phyloP scores from a whole-genome alignment of 352 stramenopile genomes.

The Phytophthora vignae region DNA sequence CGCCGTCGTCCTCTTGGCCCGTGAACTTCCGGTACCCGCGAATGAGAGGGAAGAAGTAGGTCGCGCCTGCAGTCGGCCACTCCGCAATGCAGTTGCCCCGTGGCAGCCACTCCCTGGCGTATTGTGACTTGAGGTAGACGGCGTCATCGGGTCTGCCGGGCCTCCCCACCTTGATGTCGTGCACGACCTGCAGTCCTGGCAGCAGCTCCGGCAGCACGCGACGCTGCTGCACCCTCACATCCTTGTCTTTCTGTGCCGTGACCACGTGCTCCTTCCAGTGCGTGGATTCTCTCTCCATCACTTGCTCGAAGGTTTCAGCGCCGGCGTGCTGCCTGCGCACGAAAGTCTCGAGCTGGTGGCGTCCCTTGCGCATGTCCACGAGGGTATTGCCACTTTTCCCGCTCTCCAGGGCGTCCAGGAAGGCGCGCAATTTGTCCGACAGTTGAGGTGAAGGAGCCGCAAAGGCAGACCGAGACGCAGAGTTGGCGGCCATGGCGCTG shows the following conservation, averaged over 20 bases:
- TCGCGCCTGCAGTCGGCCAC: slow-evolving; percentile 30
- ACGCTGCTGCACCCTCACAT: slow-evolving; percentile 58
- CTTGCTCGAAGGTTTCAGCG: slow-evolving; percentile 44
- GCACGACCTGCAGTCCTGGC: slow-evolving; percentile 37
- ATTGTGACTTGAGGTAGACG: slow-evolving; percentile 73
- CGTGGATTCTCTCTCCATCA: slow-evolving; percentile 42
- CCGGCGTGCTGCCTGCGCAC: slow-evolving; percentile 43
- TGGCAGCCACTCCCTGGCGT: slow-evolving; percentile 73
- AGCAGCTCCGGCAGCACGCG: slow-evolving; percentile 48
- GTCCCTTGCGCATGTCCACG: slow-evolving; percentile 57
- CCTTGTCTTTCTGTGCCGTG: slow-evolving; percentile 32
- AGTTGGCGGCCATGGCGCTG: slow-evolving; percentile 15
- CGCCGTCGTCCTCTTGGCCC: slow-evolving; percentile 80
- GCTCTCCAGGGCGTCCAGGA: slow-evolving; percentile 46
- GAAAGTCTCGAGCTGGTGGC: slow-evolving; percentile 64
- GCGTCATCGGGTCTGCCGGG: slow-evolving; percentile 73
- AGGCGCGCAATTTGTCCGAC: slow-evolving; percentile 40
- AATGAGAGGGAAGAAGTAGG: slow-evolving; percentile 61
- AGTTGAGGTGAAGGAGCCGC: slow-evolving; percentile 50
- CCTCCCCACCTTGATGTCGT: slow-evolving; percentile 74
- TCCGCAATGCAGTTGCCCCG: slow-evolving; percentile 79
- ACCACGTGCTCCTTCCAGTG: slow-evolving; percentile 58
- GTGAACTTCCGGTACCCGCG: slow-evolving; percentile 86
- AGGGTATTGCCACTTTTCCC: slow-evolving; percentile 29
- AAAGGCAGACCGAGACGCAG: slow-evolving; percentile 35